Evolutionary conservation across 2,329 filamentous ascomycete genomes (phyloP).

Genomic region (Alternaria gaisen): DNA sequence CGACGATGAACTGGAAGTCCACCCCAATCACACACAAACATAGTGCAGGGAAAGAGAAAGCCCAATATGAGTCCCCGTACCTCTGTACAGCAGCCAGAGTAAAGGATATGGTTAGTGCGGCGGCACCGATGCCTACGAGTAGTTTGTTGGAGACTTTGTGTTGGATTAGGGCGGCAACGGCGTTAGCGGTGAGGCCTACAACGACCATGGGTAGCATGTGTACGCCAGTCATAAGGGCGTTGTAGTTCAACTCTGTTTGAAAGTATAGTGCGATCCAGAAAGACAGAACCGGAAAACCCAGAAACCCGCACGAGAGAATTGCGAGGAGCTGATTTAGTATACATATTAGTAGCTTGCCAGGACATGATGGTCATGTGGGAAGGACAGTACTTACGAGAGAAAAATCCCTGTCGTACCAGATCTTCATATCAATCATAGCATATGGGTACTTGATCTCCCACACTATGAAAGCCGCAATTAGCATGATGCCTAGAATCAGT

Average conservation of each 20-base stretch:
- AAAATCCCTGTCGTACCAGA: conserved; percentile 71
- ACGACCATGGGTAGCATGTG: conserved; percentile 72
- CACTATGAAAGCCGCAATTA: conserved; percentile 66
- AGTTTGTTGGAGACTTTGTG: conserved; percentile 71
- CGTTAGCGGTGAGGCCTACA: conserved; percentile 69
- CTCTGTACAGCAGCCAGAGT: conserved; percentile 67
- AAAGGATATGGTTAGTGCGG: conserved; percentile 56
- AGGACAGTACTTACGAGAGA: conserved; percentile 58
- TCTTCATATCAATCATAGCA: conserved; percentile 62
- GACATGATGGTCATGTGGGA: not conserved
- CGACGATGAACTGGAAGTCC: conserved; percentile 75
- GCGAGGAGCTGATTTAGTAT: conserved; percentile 56
- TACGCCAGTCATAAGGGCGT: conserved; percentile 67
- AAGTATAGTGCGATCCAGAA: conserved; percentile 74
- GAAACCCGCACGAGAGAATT: conserved; percentile 67
- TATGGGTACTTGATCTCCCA: conserved; percentile 67
- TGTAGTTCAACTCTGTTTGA: conserved; percentile 63
- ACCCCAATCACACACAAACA: conserved; percentile 70
- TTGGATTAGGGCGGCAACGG: conserved; percentile 68
- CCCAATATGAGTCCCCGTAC: conserved; percentile 68
- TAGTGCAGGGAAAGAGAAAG: conserved; percentile 69
- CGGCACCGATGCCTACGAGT: conserved; percentile 64
- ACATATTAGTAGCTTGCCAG: not conserved
- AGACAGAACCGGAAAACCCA: conserved; percentile 67
- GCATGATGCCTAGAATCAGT: conserved; percentile 65